Conservation (phyloP, 305 asterid genomes). For the Solanum chacoense region DNA sequence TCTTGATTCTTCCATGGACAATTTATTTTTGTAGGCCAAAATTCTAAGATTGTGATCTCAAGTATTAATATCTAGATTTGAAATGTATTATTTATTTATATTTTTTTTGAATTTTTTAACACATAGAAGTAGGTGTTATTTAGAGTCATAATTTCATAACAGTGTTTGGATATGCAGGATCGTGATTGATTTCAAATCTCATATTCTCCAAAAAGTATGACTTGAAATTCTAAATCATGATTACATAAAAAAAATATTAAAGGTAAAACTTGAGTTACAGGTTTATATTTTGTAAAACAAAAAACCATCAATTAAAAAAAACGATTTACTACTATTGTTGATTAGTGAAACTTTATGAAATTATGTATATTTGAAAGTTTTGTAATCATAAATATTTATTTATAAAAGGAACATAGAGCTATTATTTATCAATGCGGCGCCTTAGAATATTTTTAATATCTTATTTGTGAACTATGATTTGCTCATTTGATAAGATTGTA, state of each 20-base stretch:
- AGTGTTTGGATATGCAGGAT: too few relatives aligned
- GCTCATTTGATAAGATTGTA: rapidly evolving
- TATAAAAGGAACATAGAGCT: too few relatives aligned
- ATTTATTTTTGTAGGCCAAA: background rate
- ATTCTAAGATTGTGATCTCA: background rate
- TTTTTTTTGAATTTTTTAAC: too few relatives aligned
- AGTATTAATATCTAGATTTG: background rate
- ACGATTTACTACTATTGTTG: background rate
- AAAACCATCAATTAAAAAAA: too few relatives aligned
- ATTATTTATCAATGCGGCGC: too few relatives aligned
- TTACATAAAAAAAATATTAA: background rate
- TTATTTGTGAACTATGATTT: background rate
- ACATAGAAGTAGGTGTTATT: background rate
- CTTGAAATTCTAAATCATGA: too few relatives aligned
- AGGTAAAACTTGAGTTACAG: background rate
- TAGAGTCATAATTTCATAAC: too few relatives aligned
- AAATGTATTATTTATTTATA: background rate
- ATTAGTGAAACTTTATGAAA: too few relatives aligned
- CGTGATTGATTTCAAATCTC: background rate
- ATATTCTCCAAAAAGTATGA: background rate
- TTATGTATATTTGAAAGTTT: background rate
- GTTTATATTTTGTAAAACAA: too few relatives aligned
- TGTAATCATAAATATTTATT: background rate
- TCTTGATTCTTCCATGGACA: background rate
- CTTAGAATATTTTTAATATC: background rate